Base-by-base conservation (phyloP, 2,329 filamentous ascomycete genomes). In the Aspergillus arachidicola region DNA sequence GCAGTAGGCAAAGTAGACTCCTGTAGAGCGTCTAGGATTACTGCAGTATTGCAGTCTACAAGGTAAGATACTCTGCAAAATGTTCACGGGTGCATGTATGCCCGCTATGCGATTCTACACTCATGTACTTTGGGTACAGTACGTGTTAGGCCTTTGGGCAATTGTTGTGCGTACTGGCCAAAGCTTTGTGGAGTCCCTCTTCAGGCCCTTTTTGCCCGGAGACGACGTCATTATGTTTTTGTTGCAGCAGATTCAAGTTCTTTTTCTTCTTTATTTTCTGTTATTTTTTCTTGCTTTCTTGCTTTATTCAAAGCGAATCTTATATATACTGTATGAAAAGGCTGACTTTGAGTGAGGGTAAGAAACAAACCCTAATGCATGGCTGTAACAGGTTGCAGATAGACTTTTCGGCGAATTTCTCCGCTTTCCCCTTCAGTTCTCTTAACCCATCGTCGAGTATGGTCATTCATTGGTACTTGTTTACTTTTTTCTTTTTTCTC, bases 141-240 rank as follows among this genome's bases (percentile, higher is more conserved):
- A 51, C 28, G 19, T 26, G 10, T 26, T 48, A 48, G 10, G 45
- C 38, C 11, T 38, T 14, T 59, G 26, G 19, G 6, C 51, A 26
- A 14, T 46, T 21, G 51, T 57, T 57, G 53, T 61, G 54, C 54
- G 56, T 23, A 43, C 59, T 61, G 59, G 59, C 50, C 59, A 53
- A 48, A 57, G 59, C 55, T 54, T 53, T 36, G 59, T 61, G 59
- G 59, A 58, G 41, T 55, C 51, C 28, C 23, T 51, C 19, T 50
- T 36, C n/a, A 30, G 34, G n/a, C 26, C 57, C 16, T 41, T 53
- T 59, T 41, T 36, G 59, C 58, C 54, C 55, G 46, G 50, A 23
- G 23, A 51, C 58, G 28, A 41, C 45, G 43, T 58, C 54, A 56
- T 26, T 14, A n/a, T 38, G 10, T 53, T 11, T 53, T 48, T 28